Base-by-base conservation (phyloP, 306 rosid species). In the Cucumis hystrix region DNA sequence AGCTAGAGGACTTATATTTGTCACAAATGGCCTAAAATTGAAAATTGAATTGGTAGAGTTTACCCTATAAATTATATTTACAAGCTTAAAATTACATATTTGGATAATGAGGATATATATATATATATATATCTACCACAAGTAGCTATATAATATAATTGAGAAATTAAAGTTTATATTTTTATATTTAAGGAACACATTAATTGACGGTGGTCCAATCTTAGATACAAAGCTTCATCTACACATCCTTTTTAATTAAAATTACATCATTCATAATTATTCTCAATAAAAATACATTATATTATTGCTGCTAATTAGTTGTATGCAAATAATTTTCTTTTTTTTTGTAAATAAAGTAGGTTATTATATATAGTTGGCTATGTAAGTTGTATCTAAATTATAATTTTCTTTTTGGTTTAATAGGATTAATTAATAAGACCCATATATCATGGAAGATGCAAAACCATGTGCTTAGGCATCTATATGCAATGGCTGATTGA, bases 401-500 rank as follows among this genome's bases (percentile, higher is more conserved):
- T 55, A n/a, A 28, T 28, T 28, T 28, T 16, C 0, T 56, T 3
- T 39, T 3, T 64, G 70, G 47, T 8, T 37, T 64, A 12, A 64
- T 4, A 64, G 11, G 49, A 66, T 68, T 68, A 68, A 68, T 52
- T 6, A 68, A 68, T 52, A 6, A 52, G 16, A 40, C 18, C 72
- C 74, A 68, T 68, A 68, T 21, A 43, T 68, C 18, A 68, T 68
- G 55, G 58, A 70, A 47, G 45, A 69, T 43, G 39, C 37, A 69
- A 69, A 70, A 70, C 58, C 54, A 70, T 43, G 58, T 70, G 75
- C 58, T 69, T 69, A 40, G 49, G 23, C 51, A 69, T 12, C 75
- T 45, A 45, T n/a, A 69, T 41, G 33, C 57, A 69, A n/a, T 41
- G 18, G 33, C 7, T 65, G 25, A 37, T 67, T 41, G 52, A 68